phyloP scores from a whole-genome alignment of 495 filamentous ascomycete genomes.

The Penicillium waksmanii region DNA sequence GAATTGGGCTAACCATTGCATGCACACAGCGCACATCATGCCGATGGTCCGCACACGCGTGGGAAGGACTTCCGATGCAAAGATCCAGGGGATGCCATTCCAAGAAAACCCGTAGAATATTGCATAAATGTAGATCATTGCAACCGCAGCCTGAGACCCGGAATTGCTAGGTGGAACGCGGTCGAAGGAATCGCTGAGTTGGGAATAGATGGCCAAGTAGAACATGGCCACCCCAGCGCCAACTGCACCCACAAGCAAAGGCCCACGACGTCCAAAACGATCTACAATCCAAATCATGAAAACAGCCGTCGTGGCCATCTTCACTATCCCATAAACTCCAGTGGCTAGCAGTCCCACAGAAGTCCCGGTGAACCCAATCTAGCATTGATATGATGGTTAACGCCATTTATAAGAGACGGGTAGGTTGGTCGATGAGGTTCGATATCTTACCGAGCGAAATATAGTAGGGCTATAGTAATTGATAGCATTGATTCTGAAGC shows the following conservation, averaged over 20 bases:
- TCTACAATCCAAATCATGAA: slow-evolving; percentile 27
- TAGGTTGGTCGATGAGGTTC: background rate
- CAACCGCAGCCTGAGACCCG: slow-evolving; percentile 54
- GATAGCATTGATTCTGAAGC: slow-evolving; percentile 23
- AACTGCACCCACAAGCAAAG: slow-evolving; percentile 16
- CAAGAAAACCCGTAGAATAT: slow-evolving; percentile 66
- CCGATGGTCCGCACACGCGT: slow-evolving; percentile 52
- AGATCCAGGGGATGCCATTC: slow-evolving; percentile 63
- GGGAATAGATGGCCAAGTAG: slow-evolving; percentile 63
- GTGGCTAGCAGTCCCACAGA: slow-evolving; percentile 20
- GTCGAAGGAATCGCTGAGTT: slow-evolving; percentile 43
- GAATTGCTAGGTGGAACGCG: slow-evolving; percentile 35
- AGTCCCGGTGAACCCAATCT: slow-evolving; percentile 23
- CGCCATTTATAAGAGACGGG: background rate
- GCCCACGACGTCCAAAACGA: slow-evolving; percentile 20
- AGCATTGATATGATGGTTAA: background rate
- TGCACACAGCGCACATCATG: slow-evolving; percentile 31
- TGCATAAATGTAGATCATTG: slow-evolving; percentile 68
- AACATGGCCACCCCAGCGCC: slow-evolving; percentile 56
- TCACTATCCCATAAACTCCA: slow-evolving; percentile 25
- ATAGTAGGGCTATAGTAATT: slow-evolving; percentile 31
- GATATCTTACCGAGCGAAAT: slow-evolving; percentile 9
- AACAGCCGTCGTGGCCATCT: slow-evolving; percentile 15
- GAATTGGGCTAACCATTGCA: slow-evolving; percentile 52
- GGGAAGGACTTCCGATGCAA: slow-evolving; percentile 48